These are phyloP conservation scores for Lupinus albus DNA, from an alignment of 306 rosid genomes.

Conservation along the genomic window DNA sequence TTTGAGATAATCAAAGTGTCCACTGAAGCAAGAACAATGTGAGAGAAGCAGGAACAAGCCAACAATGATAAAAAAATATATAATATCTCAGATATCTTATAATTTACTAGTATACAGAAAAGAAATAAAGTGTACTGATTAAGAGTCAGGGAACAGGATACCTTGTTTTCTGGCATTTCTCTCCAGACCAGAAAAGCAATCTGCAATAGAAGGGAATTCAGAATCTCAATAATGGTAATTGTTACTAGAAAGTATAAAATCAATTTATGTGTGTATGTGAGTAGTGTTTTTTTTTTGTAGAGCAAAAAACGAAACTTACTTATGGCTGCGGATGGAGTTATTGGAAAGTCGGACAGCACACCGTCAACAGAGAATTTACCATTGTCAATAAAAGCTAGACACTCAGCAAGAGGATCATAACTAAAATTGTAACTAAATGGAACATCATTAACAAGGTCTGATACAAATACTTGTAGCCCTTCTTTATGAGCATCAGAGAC, in stretches of 20 bases:
- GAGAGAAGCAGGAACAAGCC: too few relatives aligned
- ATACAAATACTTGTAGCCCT: constrained; percentile 70
- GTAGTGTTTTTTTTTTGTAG: not conserved
- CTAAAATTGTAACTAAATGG: constrained; percentile 69
- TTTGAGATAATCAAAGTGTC: too few relatives aligned
- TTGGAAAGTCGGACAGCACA: constrained; percentile 76
- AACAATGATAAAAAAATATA: not conserved
- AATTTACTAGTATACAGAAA: constrained; percentile 22
- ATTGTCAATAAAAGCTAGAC: constrained; percentile 61
- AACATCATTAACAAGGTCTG: constrained; percentile 61
- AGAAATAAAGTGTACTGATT: not conserved
- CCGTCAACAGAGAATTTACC: constrained; percentile 74
- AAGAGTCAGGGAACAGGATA: constrained; percentile 35
- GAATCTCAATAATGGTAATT: constrained; percentile 24
- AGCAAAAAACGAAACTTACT: constrained; percentile 53
- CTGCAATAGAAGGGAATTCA: constrained; percentile 53
- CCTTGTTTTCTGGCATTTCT: constrained; percentile 54
- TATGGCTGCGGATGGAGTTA: constrained; percentile 70
- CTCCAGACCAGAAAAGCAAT: constrained; percentile 64
- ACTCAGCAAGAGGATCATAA: constrained; percentile 80
- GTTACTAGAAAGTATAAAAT: not conserved
- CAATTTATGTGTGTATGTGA: not conserved
- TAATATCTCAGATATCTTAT: constrained; percentile 2
- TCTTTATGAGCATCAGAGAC: constrained; percentile 79
- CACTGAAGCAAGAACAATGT: too few relatives aligned